Evolutionary conservation across 805 yeast species (phyloP).

Genomic region (Groenewaldozyma salmanticensis): DNA sequence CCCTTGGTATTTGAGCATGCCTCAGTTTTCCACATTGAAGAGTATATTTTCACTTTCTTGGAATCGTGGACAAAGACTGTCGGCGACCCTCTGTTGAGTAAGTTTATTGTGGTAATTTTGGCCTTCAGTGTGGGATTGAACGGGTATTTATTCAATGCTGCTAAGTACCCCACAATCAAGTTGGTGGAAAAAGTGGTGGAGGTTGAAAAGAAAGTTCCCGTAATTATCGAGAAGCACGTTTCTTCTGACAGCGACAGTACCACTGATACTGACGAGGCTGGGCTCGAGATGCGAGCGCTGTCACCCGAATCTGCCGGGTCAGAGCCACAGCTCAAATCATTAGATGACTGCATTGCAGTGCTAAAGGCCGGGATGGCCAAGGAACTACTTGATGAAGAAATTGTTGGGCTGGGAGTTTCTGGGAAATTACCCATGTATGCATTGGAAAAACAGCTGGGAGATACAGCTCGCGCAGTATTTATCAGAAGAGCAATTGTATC

Average conservation of each 20-base stretch:
- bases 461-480: slow-evolving; percentile 84
- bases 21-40: slow-evolving; percentile 40
- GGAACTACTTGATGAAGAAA: slow-evolving; percentile 60
- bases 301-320: slow-evolving; percentile 10
- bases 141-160: slow-evolving; percentile 75
- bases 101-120: slow-evolving; percentile 61
- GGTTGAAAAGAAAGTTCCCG: slow-evolving; percentile 25
- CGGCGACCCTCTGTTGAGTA: slow-evolving; percentile 71
- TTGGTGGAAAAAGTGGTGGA: slow-evolving; percentile 26
- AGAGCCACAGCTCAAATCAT: slow-evolving; percentile 18
- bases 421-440: slow-evolving; percentile 90
- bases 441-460: slow-evolving; percentile 81
- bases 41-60: slow-evolving; percentile 40
- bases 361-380: slow-evolving; percentile 65
- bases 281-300: slow-evolving; percentile 19
- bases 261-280: slow-evolving; percentile 27
- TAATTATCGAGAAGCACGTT: slow-evolving; percentile 18
- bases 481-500: slow-evolving; percentile 93
- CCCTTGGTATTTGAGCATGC: slow-evolving; percentile 27
- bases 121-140: slow-evolving; percentile 72
- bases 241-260: slow-evolving; percentile 10
- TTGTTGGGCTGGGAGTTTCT: slow-evolving; percentile 54
- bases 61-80: slow-evolving; percentile 57
- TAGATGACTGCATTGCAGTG: slow-evolving; percentile 53
- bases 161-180: slow-evolving; percentile 30